These are phyloP conservation scores for Stagonosporopsis chrysanthemi DNA, from an alignment of 2,329 filamentous ascomycete genomes.

Conservation along the genomic window DNA sequence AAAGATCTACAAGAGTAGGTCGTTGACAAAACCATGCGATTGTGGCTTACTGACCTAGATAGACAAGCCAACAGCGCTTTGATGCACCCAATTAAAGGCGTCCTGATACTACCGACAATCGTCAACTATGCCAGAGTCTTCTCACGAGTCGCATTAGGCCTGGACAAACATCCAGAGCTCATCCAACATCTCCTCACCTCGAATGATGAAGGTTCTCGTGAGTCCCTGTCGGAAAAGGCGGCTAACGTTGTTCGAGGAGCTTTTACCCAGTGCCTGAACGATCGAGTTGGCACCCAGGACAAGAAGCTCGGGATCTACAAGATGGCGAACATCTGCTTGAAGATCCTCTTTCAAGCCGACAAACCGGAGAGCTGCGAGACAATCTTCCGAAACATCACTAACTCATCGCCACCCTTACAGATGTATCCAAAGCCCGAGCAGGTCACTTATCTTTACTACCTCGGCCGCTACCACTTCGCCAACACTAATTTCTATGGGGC, in stretches of 20 bases:
- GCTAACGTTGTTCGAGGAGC: conserved; percentile 90
- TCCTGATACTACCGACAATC: conserved; percentile 82
- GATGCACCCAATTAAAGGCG: conserved; percentile 78
- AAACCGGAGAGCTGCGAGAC: conserved; percentile 85
- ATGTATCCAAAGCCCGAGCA: conserved; percentile 86
- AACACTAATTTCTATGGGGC: conserved; percentile 84
- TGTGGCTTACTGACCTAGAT: conserved; percentile 5
- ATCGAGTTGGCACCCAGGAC: conserved; percentile 66
- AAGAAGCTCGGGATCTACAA: conserved; percentile 90
- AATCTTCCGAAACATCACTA: conserved; percentile 87
- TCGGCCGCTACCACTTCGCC: conserved; percentile 87
- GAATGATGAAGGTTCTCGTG: conserved; percentile 70
- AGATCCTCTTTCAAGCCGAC: conserved; percentile 85
- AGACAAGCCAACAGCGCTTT: conserved; percentile 83
- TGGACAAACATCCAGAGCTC: conserved; percentile 82
- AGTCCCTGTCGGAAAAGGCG: conserved; percentile 84
- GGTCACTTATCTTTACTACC: conserved; percentile 93
- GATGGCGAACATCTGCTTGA: conserved; percentile 88
- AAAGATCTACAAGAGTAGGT: conserved; percentile 77
- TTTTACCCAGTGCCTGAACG: conserved; percentile 87
- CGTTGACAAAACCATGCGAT: background rate
- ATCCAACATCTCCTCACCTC: conserved; percentile 68
- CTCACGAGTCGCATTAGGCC: conserved; percentile 80
- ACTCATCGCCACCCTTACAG: conserved; percentile 79
- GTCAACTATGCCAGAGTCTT: conserved; percentile 82